Percentiles rank a stretch among this genome's conserved stretches.
Conservation (phyloP, 2,329 filamentous ascomycete species). For the Paracoccidioides lutzii region DNA sequence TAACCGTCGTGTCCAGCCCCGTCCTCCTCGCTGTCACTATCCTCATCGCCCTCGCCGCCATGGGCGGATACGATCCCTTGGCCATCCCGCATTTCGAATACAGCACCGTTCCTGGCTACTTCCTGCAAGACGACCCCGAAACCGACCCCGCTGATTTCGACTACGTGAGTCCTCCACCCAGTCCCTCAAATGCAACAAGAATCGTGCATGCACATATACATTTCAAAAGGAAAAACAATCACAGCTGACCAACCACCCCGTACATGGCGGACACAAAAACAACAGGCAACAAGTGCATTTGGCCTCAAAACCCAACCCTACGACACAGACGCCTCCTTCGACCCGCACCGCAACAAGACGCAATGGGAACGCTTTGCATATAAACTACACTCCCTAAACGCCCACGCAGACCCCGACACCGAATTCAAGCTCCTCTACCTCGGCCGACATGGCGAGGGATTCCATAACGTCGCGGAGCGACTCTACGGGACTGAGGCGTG, state of each 20-base stretch:
- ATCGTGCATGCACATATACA: too few species aligned
- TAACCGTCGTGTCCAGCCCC: neutral
- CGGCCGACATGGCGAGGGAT: constrained; percentile 49
- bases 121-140: constrained; percentile 37
- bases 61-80: constrained; percentile 2
- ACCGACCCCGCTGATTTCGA: constrained; percentile 38
- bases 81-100: constrained; percentile 20
- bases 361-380: constrained; percentile 44
- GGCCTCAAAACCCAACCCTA: constrained; percentile 38
- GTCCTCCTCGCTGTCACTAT: constrained; percentile 5
- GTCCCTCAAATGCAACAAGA: neutral
- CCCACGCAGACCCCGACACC: constrained; percentile 22
- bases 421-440: constrained; percentile 46
- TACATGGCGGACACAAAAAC: too few species aligned
- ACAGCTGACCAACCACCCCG: neutral
- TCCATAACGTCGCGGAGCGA: constrained; percentile 48
- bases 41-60: constrained; percentile 3
- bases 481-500: constrained; percentile 47
- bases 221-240: neutral
- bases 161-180: constrained; percentile 26
- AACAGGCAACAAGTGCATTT: constrained; percentile 22
- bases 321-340: constrained; percentile 23
- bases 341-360: constrained; percentile 26
- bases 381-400: constrained; percentile 37
- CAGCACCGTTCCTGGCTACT: constrained; percentile 35